phyloP scores from a whole-genome alignment of 345 rosid genomes.

The Citrus inodora region DNA sequence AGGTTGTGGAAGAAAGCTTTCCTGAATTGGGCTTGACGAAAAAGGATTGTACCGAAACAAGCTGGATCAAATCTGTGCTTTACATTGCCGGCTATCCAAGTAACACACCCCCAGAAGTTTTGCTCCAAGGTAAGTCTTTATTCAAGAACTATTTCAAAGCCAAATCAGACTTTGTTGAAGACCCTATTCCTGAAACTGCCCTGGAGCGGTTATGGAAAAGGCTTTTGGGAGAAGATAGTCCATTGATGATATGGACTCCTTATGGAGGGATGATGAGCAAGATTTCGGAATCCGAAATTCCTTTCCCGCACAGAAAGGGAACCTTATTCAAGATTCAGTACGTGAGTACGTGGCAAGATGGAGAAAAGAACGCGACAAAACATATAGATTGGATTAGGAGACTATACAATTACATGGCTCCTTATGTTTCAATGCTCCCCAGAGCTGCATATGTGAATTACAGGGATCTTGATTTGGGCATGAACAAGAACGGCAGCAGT shows the following conservation, averaged over 20 bases:
- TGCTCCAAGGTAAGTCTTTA: not conserved
- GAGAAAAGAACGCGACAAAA: conserved; percentile 3
- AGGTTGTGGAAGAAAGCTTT: not conserved
- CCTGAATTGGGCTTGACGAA: conserved; percentile 3
- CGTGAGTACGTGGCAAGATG: conserved; percentile 1
- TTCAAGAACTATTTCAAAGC: conserved; percentile 7
- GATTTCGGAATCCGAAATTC: conserved; percentile 11
- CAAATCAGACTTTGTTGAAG: conserved; percentile 7
- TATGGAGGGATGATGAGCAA: conserved; percentile 25
- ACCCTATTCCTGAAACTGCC: not conserved
- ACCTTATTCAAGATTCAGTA: conserved; percentile 3
- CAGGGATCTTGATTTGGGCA: conserved; percentile 10
- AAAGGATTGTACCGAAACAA: conserved; percentile 1
- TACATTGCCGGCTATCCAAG: conserved; percentile 9
- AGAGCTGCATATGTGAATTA: conserved; percentile 4
- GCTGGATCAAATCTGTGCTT: conserved; percentile 7
- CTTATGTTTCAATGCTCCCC: conserved; percentile 6
- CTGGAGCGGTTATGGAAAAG: not conserved
- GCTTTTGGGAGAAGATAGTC: not conserved
- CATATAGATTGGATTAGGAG: conserved; percentile 13
- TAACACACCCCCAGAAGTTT: not conserved
- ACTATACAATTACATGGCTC: conserved; percentile 15
- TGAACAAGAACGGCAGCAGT: not conserved
- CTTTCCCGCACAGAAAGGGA: conserved; percentile 3
- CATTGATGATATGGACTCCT: not conserved